phyloP scores from a whole-genome alignment of 2,329 filamentous ascomycete genomes.

The Alternaria hordeiaustralica region DNA sequence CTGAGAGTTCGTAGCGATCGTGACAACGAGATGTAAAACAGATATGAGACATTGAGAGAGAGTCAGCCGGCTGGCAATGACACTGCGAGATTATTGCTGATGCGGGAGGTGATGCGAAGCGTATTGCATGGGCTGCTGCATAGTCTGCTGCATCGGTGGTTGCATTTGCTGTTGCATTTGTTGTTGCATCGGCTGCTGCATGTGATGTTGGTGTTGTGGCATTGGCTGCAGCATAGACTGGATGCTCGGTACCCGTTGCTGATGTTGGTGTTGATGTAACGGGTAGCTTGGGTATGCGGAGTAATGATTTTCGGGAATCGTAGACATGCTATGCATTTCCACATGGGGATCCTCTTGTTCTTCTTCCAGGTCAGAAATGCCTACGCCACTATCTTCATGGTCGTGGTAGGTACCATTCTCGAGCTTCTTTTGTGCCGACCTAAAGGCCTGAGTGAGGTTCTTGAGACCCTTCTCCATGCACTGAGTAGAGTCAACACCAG shows the following conservation, averaged over 20 bases:
- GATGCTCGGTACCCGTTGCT: conserved; percentile 48
- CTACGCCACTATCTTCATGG: conserved; percentile 74
- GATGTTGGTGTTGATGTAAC: conserved; percentile 34
- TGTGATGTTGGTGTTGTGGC: conserved; percentile 14
- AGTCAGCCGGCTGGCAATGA: conserved; percentile 16
- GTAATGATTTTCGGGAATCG: conserved; percentile 29
- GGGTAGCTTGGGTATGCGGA: conserved; percentile 27
- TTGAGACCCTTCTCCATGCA: conserved; percentile 85
- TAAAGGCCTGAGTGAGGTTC: conserved; percentile 74
- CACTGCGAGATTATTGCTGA: conserved; percentile 15
- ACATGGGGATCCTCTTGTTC: conserved; percentile 45
- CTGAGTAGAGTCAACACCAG: conserved; percentile 52
- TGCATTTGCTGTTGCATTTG: conserved; percentile 10
- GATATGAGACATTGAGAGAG: conserved; percentile 19
- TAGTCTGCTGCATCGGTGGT: not conserved
- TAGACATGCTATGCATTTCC: conserved; percentile 32
- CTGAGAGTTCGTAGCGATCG: conserved; percentile 22
- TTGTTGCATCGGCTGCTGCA: conserved; percentile 11
- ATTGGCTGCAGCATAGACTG: conserved; percentile 46
- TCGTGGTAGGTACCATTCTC: conserved; percentile 52
- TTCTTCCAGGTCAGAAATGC: conserved; percentile 59
- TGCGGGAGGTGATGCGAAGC: conserved; percentile 23
- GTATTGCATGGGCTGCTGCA: conserved; percentile 26
- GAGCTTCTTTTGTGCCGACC: conserved; percentile 70
- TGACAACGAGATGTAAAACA: conserved; percentile 17